Conservation (phyloP, 495 filamentous ascomycete species). For the Achaetomiella virescens region DNA sequence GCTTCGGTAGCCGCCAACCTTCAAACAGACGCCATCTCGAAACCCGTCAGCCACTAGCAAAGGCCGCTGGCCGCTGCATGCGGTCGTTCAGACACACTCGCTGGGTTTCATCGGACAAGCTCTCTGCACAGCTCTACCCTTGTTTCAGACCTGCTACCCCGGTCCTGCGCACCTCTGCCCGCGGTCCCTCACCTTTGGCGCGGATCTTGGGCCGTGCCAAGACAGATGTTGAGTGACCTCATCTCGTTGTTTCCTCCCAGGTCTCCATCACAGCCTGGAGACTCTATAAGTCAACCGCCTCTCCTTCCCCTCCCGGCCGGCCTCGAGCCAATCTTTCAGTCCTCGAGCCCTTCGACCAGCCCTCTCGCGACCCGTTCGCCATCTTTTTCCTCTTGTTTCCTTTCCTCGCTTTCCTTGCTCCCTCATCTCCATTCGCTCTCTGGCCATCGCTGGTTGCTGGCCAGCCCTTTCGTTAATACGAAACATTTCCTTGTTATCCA, state of each 20-base stretch:
- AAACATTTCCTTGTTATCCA: constrained; percentile 18
- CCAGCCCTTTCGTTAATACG: constrained; percentile 43
- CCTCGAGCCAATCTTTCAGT: constrained; percentile 26
- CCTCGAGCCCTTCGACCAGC: constrained; percentile 28
- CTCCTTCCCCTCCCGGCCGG: constrained; percentile 19
- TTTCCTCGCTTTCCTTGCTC: constrained; percentile 21
- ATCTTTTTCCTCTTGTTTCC: constrained; percentile 26
- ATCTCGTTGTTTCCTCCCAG: constrained; percentile 17
- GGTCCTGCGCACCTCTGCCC: constrained; percentile 6
- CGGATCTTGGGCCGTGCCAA: constrained; percentile 10
- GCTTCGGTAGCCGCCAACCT: constrained; percentile 44
- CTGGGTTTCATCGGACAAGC: constrained; percentile 40
- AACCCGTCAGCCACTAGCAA: constrained; percentile 42
- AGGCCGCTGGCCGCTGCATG: constrained; percentile 32
- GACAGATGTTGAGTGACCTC: constrained; percentile 9
- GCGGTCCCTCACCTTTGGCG: constrained; percentile 7
- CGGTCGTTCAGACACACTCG: constrained; percentile 44
- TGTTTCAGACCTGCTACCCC: constrained; percentile 40
- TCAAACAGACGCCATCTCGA: constrained; percentile 47
- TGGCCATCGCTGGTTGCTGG: constrained; percentile 25
- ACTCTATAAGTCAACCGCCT: constrained; percentile 31
- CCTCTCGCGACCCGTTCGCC: constrained; percentile 23
- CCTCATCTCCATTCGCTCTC: constrained; percentile 21
- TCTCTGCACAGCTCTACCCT: constrained; percentile 32
- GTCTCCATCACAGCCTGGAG: constrained; percentile 17